Base-by-base conservation (phyloP, 2,329 filamentous ascomycete genomes). In the Neofusicoccum cordaticola region DNA sequence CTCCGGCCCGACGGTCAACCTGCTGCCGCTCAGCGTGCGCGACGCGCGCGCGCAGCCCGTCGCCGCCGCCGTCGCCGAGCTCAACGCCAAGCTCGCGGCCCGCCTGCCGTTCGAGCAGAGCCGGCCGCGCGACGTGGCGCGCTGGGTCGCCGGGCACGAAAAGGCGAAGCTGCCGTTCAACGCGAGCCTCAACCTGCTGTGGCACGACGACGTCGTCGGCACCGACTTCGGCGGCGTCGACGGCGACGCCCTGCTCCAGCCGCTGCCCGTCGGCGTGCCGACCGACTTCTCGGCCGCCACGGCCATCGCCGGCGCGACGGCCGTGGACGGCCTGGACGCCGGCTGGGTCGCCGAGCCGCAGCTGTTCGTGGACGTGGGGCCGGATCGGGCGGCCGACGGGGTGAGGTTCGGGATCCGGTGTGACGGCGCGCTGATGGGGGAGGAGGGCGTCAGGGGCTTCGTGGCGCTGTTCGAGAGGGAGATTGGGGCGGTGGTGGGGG, bases 111-210 rank as follows among this genome's bases (percentile, higher is more conserved):
- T 70, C 60, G 74, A 75, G 51, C 73, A 75, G 50, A 72, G 69
- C 58, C 70, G 67, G 1, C 66, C 75, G 13, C 67, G 63, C 1
- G 69, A 75, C 27, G 67, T 75, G 17, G 66, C 72, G 3, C 42
- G 37, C 13, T 72, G 69, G 69, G 50, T 68, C 22, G 22, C 22
- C 22, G 22, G 22, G 41, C 1, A 4, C 8, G 9, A 2, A 27
- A 9, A 4, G 22, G 31, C 31, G 12, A 52, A 65, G 4, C 17
- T 31, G 45, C 69, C 69, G 7, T 75, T 76, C 68, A 75, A 76
- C 48, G 68, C 70, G 2, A 75, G 70, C 69, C 68, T 75, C 35
- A 76, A 76, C 52, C 68, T 76, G 13, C 68, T 76, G 35, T 75
- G 72, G 72, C 69, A 22, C 22, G 22, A 22, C 22, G 22, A 22